phyloP scores from a whole-genome alignment of 345 rosid genomes.

The Gossypium australe region DNA sequence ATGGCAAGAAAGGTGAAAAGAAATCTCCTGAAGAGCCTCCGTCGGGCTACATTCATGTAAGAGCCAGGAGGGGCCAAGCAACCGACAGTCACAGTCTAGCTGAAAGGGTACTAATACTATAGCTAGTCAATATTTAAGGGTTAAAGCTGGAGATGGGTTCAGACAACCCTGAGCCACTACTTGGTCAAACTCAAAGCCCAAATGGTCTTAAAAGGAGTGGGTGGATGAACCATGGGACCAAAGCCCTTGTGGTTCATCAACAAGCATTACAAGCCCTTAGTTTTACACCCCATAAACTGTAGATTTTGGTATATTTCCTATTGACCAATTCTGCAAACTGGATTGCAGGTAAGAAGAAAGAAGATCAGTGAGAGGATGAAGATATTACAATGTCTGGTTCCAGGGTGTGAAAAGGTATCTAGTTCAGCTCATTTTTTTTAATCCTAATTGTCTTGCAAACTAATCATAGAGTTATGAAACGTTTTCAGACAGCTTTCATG shows the following conservation, averaged over 20 bases:
- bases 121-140: not conserved
- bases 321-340: not conserved
- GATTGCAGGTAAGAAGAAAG: conserved; percentile 58
- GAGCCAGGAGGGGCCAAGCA: conserved; percentile 87
- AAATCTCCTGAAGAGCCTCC: conserved; percentile 39
- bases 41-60: conserved; percentile 66
- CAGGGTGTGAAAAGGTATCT: conserved; percentile 72
- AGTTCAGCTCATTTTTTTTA: not conserved
- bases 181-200: not conserved
- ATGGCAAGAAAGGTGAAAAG: not conserved
- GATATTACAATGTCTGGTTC: conserved; percentile 58
- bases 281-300: too few relatives aligned
- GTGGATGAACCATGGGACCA: too few relatives aligned
- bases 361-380: conserved; percentile 76
- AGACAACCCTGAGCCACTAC: too few relatives aligned
- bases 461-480: not conserved
- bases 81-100: conserved; percentile 73
- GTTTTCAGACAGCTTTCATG: conserved; percentile 27
- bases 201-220: too few relatives aligned
- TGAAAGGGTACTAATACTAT: conserved; percentile 47
- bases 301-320: too few relatives aligned
- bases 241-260: too few relatives aligned
- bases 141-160: not conserved
- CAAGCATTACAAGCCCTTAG: too few relatives aligned
- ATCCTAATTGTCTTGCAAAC: too few relatives aligned